Evolutionary conservation across 306 rosid species (phyloP).

Genomic region (Vicia sativa): DNA sequence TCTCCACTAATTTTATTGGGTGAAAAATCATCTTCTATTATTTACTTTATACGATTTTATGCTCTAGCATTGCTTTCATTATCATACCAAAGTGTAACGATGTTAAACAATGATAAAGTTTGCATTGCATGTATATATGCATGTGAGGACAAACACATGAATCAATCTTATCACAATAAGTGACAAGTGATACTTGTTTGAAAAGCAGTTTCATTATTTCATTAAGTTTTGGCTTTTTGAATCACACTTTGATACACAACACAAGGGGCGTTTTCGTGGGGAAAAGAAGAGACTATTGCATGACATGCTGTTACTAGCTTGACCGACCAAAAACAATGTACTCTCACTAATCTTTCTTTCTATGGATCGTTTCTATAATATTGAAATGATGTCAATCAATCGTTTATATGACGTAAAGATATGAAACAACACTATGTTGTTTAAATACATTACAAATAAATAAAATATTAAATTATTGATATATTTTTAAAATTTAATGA

Average conservation of each 20-base stretch:
- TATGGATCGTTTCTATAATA: background rate
- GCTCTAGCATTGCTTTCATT: background rate
- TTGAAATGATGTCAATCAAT: slow-evolving; percentile 11
- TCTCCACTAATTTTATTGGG: background rate
- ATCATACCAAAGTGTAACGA: slow-evolving; percentile 6
- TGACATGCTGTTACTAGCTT: slow-evolving; percentile 6
- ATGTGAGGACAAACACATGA: slow-evolving; percentile 22
- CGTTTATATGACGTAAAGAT: background rate
- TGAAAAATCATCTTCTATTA: background rate
- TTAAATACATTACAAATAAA: background rate
- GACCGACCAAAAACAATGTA: slow-evolving; percentile 23
- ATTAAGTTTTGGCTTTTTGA: slow-evolving; percentile 22
- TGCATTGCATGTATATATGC: background rate
- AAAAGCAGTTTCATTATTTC: slow-evolving; percentile 33
- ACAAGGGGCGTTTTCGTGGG: slow-evolving; percentile 23
- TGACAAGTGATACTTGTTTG: slow-evolving; percentile 22
- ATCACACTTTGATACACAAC: slow-evolving; percentile 23
- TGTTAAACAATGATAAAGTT: background rate
- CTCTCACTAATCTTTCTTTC: background rate
- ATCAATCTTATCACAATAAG: slow-evolving; percentile 31
- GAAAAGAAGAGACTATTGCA: slow-evolving; percentile 23
- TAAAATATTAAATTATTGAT: background rate
- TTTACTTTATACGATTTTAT: background rate
- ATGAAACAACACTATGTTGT: background rate
- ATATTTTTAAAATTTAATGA: no score